Percentiles rank a stretch among this genome's conserved stretches.
Conservation (phyloP, 129 eudicot genomes). For the Daucus carota region DNA sequence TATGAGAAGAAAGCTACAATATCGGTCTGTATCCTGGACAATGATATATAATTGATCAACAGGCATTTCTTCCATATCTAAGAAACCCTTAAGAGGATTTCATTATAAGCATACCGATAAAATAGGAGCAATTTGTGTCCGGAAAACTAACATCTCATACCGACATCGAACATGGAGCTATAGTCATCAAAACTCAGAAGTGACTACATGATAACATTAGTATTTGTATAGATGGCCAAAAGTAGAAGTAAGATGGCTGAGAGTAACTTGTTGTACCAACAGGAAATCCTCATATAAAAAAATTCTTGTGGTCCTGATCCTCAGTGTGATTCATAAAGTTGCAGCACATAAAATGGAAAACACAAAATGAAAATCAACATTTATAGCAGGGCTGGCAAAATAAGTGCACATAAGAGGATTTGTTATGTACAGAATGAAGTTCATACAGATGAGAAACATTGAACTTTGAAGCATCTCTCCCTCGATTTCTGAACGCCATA, state of each 20-base stretch:
- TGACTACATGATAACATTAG: not conserved
- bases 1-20: not conserved
- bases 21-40: not conserved
- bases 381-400: not conserved
- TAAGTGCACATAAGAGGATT: not conserved
- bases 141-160: not conserved
- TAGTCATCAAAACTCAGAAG: not conserved
- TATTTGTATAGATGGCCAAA: not conserved
- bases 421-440: constrained; percentile 11
- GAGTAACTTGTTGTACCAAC: not conserved
- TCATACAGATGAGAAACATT: constrained; percentile 86
- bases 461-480: constrained; percentile 46
- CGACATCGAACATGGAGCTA: not conserved
- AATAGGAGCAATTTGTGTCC: not conserved
- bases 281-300: not conserved
- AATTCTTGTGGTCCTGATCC: not conserved
- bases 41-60: not conserved
- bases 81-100: not conserved
- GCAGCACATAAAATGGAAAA: not conserved
- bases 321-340: constrained; percentile 5
- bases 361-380: not conserved
- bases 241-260: not conserved
- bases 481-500: constrained; percentile 65
- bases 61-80: not conserved
- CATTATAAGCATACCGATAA: not conserved